Evolutionary conservation across 2,329 filamentous ascomycete species (phyloP), one percentile per base, ranked within the genome.

Genomic region (Fusarium clavum): DNA sequence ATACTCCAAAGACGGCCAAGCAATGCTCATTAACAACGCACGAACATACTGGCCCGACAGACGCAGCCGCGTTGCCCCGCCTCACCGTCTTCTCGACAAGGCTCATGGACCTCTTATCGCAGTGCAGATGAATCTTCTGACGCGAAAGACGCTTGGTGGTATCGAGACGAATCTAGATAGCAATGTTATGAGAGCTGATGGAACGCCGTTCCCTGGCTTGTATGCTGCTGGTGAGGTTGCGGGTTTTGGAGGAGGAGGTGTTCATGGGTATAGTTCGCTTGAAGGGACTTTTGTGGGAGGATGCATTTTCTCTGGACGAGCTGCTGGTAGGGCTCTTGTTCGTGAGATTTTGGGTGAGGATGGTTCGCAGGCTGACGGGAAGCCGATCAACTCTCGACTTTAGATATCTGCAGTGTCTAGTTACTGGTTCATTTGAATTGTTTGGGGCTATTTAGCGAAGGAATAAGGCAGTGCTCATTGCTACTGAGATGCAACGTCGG

Each of bases 241-340:
- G 0, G 88, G 88, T 0, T 90, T 90, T 61, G 88, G 88, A 0
- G 88, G 88, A 4, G 88, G 88, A 3, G 88, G 88, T 18, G 85
- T 90, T 1, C 88, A 90, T 69, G 88, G 88, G 0, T 90, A 90
- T 71, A 88, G 82, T 70, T 86, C 88, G 2, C 83, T 90, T 38
- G 88, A 90, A 76, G 88, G 88, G 1, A 90, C 88, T 0, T 90
- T 90, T 72, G 71, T 90, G 6, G 88, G 88, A 16, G 88, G 88
- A 1, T 90, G 88, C 62, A 89, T 90, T 70, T 90, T 90, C 70
- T 89, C 87, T 0, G 88, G 88, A 0, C 78, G 87, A 8, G 84
- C 84, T 1, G 88, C 87, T 0, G 88, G 88, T 0, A 79, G 83
- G 12, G 86, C 83, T 1, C 85, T 90, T 70, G 86, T 83, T 0